phyloP scores from a whole-genome alignment of 2,329 filamentous ascomycete species.

The Aaosphaeria pasadenensis region DNA sequence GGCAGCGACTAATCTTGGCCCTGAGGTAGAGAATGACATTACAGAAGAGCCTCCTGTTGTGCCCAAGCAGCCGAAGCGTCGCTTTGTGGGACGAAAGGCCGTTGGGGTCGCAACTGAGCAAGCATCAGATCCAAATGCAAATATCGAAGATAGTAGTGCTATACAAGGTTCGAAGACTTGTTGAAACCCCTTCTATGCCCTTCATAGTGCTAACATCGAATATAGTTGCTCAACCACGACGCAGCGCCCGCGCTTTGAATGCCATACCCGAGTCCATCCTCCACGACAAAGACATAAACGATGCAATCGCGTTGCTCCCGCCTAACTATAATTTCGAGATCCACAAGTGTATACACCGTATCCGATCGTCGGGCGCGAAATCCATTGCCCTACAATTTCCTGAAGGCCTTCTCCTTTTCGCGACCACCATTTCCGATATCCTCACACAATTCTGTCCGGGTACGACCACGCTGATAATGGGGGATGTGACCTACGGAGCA shows the following conservation, averaged over 20 bases:
- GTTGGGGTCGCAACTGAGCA: constrained; percentile 57
- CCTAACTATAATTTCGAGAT: constrained; percentile 99
- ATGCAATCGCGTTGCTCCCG: constrained; percentile 81
- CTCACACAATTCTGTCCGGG: constrained; percentile 90
- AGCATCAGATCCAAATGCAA: constrained; percentile 36
- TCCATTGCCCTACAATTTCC: constrained; percentile 95
- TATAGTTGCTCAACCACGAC: constrained; percentile 67
- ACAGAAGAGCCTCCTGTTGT: constrained; percentile 47
- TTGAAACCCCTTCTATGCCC: not conserved
- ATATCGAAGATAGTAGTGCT: constrained; percentile 61
- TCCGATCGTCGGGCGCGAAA: constrained; percentile 74
- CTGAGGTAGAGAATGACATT: constrained; percentile 64
- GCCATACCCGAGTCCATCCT: constrained; percentile 86
- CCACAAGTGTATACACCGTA: constrained; percentile 94
- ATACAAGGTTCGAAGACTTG: constrained; percentile 60
- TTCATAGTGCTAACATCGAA: constrained; percentile 6
- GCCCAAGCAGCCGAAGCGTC: constrained; percentile 76
- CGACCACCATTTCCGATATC: constrained; percentile 96
- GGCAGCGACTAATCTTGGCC: constrained; percentile 66
- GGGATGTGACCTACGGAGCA: constrained; percentile 96
- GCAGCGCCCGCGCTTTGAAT: constrained; percentile 78
- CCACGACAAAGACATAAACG: constrained; percentile 75
- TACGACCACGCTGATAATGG: constrained; percentile 95
- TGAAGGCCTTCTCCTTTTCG: constrained; percentile 90
- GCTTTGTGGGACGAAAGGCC: constrained; percentile 83